Base-by-base conservation (phyloP, 768 basidiomycete genomes). In the Phaffia tasmanica region DNA sequence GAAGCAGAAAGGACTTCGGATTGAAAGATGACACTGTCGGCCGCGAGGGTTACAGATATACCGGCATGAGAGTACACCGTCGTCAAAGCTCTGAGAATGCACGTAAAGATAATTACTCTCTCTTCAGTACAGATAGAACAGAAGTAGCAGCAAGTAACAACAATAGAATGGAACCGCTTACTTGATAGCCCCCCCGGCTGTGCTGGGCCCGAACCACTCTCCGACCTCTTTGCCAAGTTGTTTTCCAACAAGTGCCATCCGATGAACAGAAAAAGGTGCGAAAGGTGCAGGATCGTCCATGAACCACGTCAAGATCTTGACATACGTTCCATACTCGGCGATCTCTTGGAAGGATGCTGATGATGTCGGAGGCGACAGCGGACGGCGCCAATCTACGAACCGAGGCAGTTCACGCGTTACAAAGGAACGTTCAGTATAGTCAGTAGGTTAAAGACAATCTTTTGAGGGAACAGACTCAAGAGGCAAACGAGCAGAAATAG, bases 181-280 rank as follows among this genome's bases (percentile, higher is more conserved):
- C 87, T 87, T 90, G 78, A 98, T 87, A 15, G 91, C 93, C 48
- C 93, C 92, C 9, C 93, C 92, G n/a, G 94, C 95, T 0, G 89
- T 91, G 73, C 89, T 93, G 0, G 94, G 94, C 0, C 94, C 94
- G 73, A 98, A 98, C 94, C 94, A 98, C 76, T 91, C 87, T 0
- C 94, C 94, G 0, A 97, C 87, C 70, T 91, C 89, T 69, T 89
- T 97, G 16, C 94, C 94, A 1, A 97, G 81, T 71, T 92, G 87
- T 74, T 97, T 93, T 0, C 94, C 94, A 0, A 92, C 87, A 25
- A 92, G 79, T 0, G 93, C 93, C 87, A 99, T 95, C 57, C 90
- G 83, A 76, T 99, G 94, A 8, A 99, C 89, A 70, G 88, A 88
- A 75, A 99, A 99, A 0, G 94, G 94, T 21, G 86, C 85, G 35